A percentile compares a stretch with the other conserved stretches of the same genome.
Conservation (phyloP, 805 yeast genomes). For the Teunomyces panamensis region DNA sequence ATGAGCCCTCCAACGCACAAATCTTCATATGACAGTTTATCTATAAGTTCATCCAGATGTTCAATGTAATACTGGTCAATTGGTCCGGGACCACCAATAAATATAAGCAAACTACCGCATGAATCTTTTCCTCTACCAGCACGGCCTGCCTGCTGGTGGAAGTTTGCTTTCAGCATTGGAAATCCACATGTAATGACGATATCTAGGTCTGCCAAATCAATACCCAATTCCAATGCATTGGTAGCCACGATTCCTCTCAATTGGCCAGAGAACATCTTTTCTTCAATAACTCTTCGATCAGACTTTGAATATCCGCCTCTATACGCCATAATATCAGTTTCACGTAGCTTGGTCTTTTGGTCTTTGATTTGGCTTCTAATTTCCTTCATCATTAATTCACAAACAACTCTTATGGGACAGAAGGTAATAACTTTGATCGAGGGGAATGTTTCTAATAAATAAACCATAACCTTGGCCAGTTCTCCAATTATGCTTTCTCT, state of each 20-base stretch:
- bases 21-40: constrained; percentile 37
- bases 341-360: constrained; percentile 42
- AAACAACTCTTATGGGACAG: constrained; percentile 80
- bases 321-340: constrained; percentile 79
- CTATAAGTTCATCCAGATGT: constrained; percentile 59
- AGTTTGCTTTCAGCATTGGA: constrained; percentile 80
- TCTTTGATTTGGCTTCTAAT: constrained; percentile 46
- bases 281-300: constrained; percentile 85
- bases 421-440: constrained; percentile 84
- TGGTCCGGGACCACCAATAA: constrained; percentile 80
- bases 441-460: constrained; percentile 49
- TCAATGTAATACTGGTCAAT: constrained; percentile 81
- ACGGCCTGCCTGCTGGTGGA: constrained; percentile 95
- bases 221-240: constrained; percentile 92
- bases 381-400: constrained; percentile 86
- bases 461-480: constrained; percentile 70
- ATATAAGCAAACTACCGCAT: constrained; percentile 78
- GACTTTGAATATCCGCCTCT: constrained; percentile 90
- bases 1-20: constrained; percentile 37
- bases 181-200: constrained; percentile 92
- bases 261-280: constrained; percentile 85
- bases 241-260: constrained; percentile 88
- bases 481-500: constrained; percentile 71
- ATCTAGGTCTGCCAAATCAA: constrained; percentile 90
- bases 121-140: constrained; percentile 79